Base-by-base conservation (phyloP, 1,139 yeast genomes). In the Sugiyamaella grinbergsii region DNA sequence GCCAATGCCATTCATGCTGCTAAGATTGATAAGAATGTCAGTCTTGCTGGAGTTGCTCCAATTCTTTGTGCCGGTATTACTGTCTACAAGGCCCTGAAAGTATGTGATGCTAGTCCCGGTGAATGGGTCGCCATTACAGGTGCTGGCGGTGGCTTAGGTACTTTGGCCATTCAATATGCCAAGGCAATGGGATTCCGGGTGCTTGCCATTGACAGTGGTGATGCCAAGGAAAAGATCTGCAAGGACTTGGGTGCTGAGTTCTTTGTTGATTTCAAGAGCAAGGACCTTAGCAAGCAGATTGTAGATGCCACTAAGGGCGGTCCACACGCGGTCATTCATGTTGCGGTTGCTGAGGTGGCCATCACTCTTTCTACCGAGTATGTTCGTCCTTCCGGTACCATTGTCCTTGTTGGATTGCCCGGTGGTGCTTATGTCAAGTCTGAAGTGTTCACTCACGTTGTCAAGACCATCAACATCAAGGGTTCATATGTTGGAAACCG, bases 1-100 rank as follows among this genome's bases (percentile, higher is more conserved):
- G 93, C 94, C 54, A 91, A 85, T 70, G 93, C 93, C 42, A 79
- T 85, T 54, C 95, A 86, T 67, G 95, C 94, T 50, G 94, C 95
- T 37, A 76, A 78, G 65, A 80, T 87, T 61, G 87, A 91, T 52
- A 66, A 73, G 59, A 84, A 83, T 56, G 75, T 85, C 49, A 88
- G 86, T 64, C 78, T 86, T 65, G 90, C 91, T 52, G 72, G 76
- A 59, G 81, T 82, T 54, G 81, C 95, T 26, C 95, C 95, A 59
- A 81, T 87, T 53, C 66, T 73, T 42, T 85, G 94, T 72, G 94
- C 93, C 38, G 94, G 94, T 71, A 79, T 85, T 71, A 85, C 94
- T 47, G 91, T 84, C 53, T 85, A 84, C 79, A 85, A 85, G 76
- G 94, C 93, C 32, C 72, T 85, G 63, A 85, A 85, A 76, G 80